phyloP scores from a whole-genome alignment of 2,329 filamentous ascomycete species.

The Pestalotiopsis sp. region DNA sequence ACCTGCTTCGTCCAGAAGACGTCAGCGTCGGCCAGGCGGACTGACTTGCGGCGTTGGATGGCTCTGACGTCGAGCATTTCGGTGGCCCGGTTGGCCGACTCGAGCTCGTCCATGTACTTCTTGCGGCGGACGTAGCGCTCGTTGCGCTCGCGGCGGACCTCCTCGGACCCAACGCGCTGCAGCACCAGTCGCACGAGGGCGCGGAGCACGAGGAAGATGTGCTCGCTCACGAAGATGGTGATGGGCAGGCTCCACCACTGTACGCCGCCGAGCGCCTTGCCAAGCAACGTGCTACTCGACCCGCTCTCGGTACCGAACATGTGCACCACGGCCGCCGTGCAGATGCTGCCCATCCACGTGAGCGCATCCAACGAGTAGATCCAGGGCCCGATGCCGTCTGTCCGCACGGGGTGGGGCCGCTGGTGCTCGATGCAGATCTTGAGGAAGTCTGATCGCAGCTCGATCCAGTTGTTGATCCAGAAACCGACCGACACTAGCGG shows the following conservation, averaged over 20 bases:
- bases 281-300: constrained; percentile 33
- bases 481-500: constrained; percentile 72
- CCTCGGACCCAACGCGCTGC: constrained; percentile 38
- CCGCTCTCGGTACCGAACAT: constrained; percentile 64
- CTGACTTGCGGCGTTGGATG: constrained; percentile 34
- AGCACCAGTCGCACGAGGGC: constrained; percentile 36
- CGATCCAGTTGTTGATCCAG: constrained; percentile 75
- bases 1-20: constrained; percentile 43
- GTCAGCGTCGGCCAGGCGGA: constrained; percentile 27
- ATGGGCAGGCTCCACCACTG: constrained; percentile 67
- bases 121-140: constrained; percentile 38
- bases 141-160: constrained; percentile 39
- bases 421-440: constrained; percentile 76
- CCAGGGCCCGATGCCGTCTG: constrained; percentile 75
- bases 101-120: constrained; percentile 39
- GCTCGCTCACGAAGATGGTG: constrained; percentile 72
- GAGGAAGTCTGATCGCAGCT: constrained; percentile 74
- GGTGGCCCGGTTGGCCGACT: constrained; percentile 35
- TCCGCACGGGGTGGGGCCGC: constrained; percentile 66
- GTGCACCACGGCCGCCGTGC: constrained; percentile 71
- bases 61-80: constrained; percentile 34
- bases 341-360: constrained; percentile 72
- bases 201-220: constrained; percentile 66
- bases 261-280: constrained; percentile 41
- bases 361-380: constrained; percentile 67